A percentile compares a stretch with the other conserved stretches of the same genome.
Evolutionary conservation across 2,329 filamentous ascomycete genomes (phyloP).

Genomic region (Aspergillus sp.): DNA sequence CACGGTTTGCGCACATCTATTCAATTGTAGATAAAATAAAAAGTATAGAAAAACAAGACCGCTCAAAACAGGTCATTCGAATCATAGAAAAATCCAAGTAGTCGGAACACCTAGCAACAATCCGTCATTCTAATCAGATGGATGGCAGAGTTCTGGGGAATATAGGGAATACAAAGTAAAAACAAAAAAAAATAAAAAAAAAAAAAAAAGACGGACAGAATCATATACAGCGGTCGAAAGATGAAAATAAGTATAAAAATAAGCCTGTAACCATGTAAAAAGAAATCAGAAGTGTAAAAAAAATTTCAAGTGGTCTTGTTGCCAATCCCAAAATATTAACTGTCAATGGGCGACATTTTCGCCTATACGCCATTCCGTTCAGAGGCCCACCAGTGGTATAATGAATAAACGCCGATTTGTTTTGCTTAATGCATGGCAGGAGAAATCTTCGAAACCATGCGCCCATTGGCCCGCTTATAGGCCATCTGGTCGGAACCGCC

Average conservation of each 20-base stretch:
- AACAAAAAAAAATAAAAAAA: not conserved
- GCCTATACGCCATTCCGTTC: conserved; percentile 21
- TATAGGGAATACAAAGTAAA: conserved; percentile 9
- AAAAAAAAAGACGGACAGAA: conserved; percentile 3
- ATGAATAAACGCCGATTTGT: not conserved
- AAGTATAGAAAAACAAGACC: not conserved
- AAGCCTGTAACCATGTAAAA: conserved; percentile 16
- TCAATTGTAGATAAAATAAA: not conserved
- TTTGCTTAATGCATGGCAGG: conserved; percentile 19
- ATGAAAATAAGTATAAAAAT: conserved; percentile 18
- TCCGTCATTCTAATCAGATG: not conserved
- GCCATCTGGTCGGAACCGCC: conserved; percentile 30
- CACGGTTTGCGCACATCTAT: conserved; percentile 8
- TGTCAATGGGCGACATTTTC: conserved; percentile 9
- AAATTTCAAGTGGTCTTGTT: not conserved
- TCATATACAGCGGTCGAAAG: conserved; percentile 21
- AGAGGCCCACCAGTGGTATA: not conserved
- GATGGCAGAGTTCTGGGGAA: conserved; percentile 14
- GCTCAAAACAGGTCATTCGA: not conserved
- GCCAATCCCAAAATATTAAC: conserved; percentile 10
- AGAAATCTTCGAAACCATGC: conserved; percentile 33
- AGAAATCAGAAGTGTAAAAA: not conserved
- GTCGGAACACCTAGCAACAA: conserved; percentile 1
- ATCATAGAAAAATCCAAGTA: conserved; percentile 1
- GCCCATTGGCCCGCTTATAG: conserved; percentile 37